Percentiles rank a stretch among this genome's conserved stretches.
Conservation (phyloP, 495 filamentous ascomycete genomes). For the Evansstolkia leycettana region DNA sequence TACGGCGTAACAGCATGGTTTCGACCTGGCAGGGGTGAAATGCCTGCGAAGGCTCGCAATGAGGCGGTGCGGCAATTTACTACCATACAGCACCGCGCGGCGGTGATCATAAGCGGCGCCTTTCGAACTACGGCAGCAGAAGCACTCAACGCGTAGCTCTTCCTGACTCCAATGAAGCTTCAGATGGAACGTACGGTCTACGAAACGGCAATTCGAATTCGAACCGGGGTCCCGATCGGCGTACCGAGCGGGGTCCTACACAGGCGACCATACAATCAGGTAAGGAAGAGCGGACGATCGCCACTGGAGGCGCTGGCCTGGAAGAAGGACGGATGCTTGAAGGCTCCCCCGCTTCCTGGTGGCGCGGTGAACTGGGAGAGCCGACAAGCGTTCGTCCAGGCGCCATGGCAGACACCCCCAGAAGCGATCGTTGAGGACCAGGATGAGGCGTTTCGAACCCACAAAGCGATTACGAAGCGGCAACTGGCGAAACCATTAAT, state of each 20-base stretch:
- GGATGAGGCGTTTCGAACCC: conserved; percentile 14
- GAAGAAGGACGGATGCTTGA: conserved; percentile 1
- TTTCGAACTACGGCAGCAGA: conserved; percentile 2
- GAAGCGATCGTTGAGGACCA: neutral
- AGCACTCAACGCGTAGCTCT: conserved; percentile 6
- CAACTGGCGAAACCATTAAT: too few species aligned
- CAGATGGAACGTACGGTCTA: conserved; percentile 7
- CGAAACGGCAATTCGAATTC: conserved; percentile 3
- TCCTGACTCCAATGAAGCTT: conserved; percentile 4
- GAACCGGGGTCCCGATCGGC: neutral
- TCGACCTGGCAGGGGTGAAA: neutral
- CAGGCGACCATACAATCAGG: too few species aligned
- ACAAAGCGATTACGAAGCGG: too few species aligned
- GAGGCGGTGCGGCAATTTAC: conserved; percentile 1
- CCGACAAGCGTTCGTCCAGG: conserved; percentile 1
- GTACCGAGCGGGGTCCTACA: neutral
- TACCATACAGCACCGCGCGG: conserved; percentile 3
- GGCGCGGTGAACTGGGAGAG: conserved; percentile 3
- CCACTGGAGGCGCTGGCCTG: conserved; percentile 2
- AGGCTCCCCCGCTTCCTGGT: neutral
- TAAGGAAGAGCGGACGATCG: neutral
- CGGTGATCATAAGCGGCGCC: conserved; percentile 4
- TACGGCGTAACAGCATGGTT: conserved; percentile 1
- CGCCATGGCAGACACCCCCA: conserved; percentile 3
- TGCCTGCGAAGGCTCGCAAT: neutral